Conservation (phyloP, 2,329 filamentous ascomycete genomes). For the Phialophora macrospora region DNA sequence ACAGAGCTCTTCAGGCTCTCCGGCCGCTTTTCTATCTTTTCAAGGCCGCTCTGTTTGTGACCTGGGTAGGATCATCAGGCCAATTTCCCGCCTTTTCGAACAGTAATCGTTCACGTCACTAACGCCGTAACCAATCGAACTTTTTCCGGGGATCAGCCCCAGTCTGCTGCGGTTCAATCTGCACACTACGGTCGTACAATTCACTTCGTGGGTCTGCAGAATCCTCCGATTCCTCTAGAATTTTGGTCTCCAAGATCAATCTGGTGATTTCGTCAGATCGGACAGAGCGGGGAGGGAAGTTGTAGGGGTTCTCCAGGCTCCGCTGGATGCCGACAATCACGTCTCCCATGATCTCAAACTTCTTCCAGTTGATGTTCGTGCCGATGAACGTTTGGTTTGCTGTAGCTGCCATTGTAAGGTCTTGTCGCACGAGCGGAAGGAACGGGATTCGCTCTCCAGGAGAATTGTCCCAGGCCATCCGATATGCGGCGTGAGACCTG, state of each 20-base stretch:
- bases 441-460: conserved; percentile 89
- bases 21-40: not conserved
- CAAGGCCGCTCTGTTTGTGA: not conserved
- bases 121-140: conserved; percentile 51
- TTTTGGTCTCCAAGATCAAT: conserved; percentile 78
- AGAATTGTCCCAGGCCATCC: conserved; percentile 97
- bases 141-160: conserved; percentile 48
- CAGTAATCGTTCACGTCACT: conserved; percentile 12
- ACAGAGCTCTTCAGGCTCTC: not conserved
- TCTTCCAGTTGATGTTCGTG: conserved; percentile 89
- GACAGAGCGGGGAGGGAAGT: conserved; percentile 58
- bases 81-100: not conserved
- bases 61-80: not conserved
- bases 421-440: conserved; percentile 83
- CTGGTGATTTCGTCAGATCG: conserved; percentile 70
- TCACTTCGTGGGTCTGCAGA: conserved; percentile 40
- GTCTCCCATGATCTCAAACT: conserved; percentile 95
- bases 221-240: conserved; percentile 82
- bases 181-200: conserved; percentile 63
- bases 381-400: conserved; percentile 89
- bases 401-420: conserved; percentile 89
- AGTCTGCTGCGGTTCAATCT: conserved; percentile 53
- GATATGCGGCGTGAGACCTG: conserved; percentile 91
- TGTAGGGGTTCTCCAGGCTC: conserved; percentile 84
- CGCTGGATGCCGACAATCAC: conserved; percentile 88